Percentiles rank a stretch among this genome's conserved stretches.
These are phyloP conservation scores for Avena insularis DNA, from an alignment of 176 grass and related monocot species.

Conservation along the genomic window DNA sequence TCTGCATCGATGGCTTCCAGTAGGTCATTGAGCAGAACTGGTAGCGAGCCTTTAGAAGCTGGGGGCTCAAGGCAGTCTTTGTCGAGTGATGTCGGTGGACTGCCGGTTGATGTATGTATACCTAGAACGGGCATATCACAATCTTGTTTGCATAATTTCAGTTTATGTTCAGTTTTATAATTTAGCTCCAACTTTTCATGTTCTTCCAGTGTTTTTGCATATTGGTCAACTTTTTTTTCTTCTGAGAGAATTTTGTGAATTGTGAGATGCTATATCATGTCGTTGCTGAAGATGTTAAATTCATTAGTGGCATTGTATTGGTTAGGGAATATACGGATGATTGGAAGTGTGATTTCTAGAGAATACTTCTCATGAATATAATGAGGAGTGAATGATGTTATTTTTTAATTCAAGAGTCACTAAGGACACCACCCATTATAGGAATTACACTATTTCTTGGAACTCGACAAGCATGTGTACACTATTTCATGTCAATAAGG, in stretches of 20 bases:
- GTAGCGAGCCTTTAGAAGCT: conserved; percentile 68
- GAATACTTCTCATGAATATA: conserved; percentile 24
- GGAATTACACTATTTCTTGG: conserved; percentile 6
- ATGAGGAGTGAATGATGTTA: not conserved
- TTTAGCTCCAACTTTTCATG: not conserved
- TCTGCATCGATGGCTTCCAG: conserved; percentile 63
- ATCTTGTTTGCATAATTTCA: conserved; percentile 35
- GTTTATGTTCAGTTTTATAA: conserved; percentile 20
- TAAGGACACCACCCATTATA: conserved; percentile 13
- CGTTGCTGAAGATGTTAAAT: conserved; percentile 30
- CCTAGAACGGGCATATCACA: conserved; percentile 35
- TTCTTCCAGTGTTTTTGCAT: conserved; percentile 28
- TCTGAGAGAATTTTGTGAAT: conserved; percentile 10
- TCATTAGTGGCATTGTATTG: conserved; percentile 28
- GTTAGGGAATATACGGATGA: conserved; percentile 36
- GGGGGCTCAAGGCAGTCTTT: conserved; percentile 64
- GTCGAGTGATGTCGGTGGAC: conserved; percentile 83
- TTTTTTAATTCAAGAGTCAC: conserved; percentile 27
- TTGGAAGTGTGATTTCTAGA: conserved; percentile 24
- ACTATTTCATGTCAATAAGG: not conserved
- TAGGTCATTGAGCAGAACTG: conserved; percentile 70
- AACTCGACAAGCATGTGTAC: conserved; percentile 13
- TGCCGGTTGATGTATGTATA: conserved; percentile 94
- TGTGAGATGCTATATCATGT: conserved; percentile 22
- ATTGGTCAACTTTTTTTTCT: conserved; percentile 22